phyloP scores from a whole-genome alignment of 768 basidiomycete species.

The Candolleomyces aberdarensis region DNA sequence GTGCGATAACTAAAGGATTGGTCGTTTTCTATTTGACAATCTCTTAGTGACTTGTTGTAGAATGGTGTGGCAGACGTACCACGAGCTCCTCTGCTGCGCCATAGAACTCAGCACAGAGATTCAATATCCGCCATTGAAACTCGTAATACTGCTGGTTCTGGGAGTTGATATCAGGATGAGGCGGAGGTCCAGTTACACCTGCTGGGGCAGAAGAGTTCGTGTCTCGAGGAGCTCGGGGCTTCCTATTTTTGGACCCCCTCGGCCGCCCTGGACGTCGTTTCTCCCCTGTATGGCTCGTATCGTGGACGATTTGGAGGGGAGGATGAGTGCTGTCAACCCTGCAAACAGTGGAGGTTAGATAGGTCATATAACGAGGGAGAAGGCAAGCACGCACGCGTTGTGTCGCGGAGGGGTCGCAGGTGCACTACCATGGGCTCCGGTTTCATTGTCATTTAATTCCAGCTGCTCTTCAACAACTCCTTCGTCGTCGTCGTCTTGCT shows the following conservation, averaged over 20 bases:
- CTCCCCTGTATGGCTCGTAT: conserved; percentile 30
- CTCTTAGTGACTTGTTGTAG: conserved; percentile 8
- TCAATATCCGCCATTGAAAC: conserved; percentile 82
- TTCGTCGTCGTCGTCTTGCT: conserved; percentile 74
- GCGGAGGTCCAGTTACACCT: conserved; percentile 26
- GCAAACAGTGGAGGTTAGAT: conserved; percentile 4
- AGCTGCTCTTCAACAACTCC: conserved; percentile 71
- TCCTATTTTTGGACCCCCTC: conserved; percentile 75
- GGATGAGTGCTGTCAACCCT: conserved; percentile 15
- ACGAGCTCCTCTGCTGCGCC: conserved; percentile 82
- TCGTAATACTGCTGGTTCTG: conserved; percentile 81
- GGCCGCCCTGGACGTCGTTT: conserved; percentile 80
- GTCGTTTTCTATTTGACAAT: conserved; percentile 45
- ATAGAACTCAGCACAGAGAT: conserved; percentile 83
- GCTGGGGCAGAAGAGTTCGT: conserved; percentile 9
- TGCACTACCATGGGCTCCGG: conserved; percentile 37
- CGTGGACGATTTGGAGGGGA: conserved; percentile 25
- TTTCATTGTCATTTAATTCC: conserved; percentile 37
- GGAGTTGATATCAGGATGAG: conserved; percentile 49
- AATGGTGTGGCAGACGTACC: conserved; percentile 42
- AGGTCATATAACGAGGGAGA: neutral
- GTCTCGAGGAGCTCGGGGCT: conserved; percentile 36
- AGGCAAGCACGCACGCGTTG: conserved; percentile 3
- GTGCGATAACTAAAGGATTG: conserved; percentile 69
- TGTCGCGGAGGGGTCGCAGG: conserved; percentile 31